Evolutionary conservation across 1,284 basidiomycete species (phyloP).

Genomic region (Sporisorium reilianum): DNA sequence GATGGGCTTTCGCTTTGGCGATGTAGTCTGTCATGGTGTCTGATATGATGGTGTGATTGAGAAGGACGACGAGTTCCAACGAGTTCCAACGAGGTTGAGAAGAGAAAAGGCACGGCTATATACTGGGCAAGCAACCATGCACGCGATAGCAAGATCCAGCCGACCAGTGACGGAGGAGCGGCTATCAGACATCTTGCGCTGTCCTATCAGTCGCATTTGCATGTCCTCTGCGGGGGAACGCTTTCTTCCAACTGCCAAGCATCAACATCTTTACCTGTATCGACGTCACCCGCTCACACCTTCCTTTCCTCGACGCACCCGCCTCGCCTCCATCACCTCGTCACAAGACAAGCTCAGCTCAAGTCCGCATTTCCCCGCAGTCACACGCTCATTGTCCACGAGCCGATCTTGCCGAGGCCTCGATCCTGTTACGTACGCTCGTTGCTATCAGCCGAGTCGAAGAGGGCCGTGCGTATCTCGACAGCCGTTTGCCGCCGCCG

Average conservation of each 20-base stretch:
- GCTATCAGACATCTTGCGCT: neutral
- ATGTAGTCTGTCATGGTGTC: constrained; percentile 39
- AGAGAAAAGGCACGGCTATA: neutral
- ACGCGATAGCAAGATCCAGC: too few relatives aligned
- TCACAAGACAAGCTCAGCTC: neutral
- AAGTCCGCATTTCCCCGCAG: neutral
- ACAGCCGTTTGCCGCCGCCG: constrained; percentile 8
- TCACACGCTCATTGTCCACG: too few relatives aligned
- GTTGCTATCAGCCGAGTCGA: neutral
- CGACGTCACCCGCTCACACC: too few relatives aligned
- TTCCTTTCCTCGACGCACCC: too few relatives aligned
- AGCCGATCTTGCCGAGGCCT: too few relatives aligned
- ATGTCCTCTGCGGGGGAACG: constrained; percentile 6
- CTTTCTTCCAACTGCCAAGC: neutral
- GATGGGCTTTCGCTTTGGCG: constrained; percentile 21
- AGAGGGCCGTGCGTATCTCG: constrained; percentile 28
- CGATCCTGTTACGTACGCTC: neutral
- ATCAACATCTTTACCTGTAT: too few relatives aligned
- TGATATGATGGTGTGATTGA: neutral
- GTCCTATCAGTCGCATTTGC: too few relatives aligned
- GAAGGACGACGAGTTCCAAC: neutral
- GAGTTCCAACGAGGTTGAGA: too few relatives aligned
- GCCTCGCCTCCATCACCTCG: neutral
- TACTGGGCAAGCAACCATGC: too few relatives aligned
- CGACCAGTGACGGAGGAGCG: neutral